phyloP scores from a whole-genome alignment of 768 basidiomycete species.

The Boletus sp. region DNA sequence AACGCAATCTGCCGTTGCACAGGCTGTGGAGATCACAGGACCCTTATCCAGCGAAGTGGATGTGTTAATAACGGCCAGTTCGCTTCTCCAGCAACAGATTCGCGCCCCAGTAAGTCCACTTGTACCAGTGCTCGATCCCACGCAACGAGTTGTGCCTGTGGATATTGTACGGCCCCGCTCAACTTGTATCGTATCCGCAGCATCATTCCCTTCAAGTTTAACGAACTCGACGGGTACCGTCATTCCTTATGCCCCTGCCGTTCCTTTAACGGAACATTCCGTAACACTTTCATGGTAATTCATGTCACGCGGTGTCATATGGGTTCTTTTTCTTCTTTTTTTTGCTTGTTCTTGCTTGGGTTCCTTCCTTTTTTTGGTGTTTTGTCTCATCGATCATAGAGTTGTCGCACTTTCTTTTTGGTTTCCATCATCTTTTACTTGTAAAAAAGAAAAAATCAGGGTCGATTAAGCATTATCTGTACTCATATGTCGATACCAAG shows the following conservation, averaged over 20 bases:
- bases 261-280: constrained; percentile 28
- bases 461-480: constrained; percentile 37
- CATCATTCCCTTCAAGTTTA: constrained; percentile 26
- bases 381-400: constrained; percentile 34
- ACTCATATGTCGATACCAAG: constrained; percentile 31
- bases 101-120: constrained; percentile 30
- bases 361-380: constrained; percentile 19
- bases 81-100: constrained; percentile 47
- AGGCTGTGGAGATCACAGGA: constrained; percentile 76
- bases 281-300: constrained; percentile 12
- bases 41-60: constrained; percentile 75
- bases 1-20: constrained; percentile 77
- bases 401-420: constrained; percentile 16
- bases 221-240: constrained; percentile 16
- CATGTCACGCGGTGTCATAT: constrained; percentile 21
- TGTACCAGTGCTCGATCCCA: constrained; percentile 24
- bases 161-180: constrained; percentile 38
- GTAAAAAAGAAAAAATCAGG: constrained; percentile 20
- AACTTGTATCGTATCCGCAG: constrained; percentile 28
- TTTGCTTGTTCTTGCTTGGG: constrained; percentile 23
- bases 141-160: constrained; percentile 24
- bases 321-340: constrained; percentile 18
- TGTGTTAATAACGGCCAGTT: constrained; percentile 69
- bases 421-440: constrained; percentile 17
- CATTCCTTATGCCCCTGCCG: constrained; percentile 25